Base-by-base conservation (phyloP, 345 rosid species). In the Chamaenerion angustifolium region DNA sequence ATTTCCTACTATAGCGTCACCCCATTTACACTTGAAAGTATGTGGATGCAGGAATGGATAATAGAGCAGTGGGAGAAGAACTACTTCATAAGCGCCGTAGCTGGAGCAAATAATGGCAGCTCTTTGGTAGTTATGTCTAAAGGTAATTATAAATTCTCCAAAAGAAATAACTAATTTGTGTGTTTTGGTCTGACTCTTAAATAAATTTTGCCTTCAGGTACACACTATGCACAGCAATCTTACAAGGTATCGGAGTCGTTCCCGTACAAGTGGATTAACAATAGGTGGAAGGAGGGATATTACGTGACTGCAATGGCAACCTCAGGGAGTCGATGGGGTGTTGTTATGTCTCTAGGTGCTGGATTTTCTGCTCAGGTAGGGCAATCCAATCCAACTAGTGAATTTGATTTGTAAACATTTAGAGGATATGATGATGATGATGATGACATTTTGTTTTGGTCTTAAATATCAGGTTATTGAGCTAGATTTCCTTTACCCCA, bases 391-490 rank as follows among this genome's bases (percentile, higher is more conserved):
- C n/a, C n/a, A n/a, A n/a, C n/a, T n/a, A n/a, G n/a, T n/a, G n/a
- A n/a, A n/a, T n/a, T n/a, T n/a, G n/a, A n/a, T n/a, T n/a, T n/a
- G n/a, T n/a, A n/a, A n/a, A n/a, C n/a, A n/a, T n/a, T n/a, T n/a
- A n/a, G n/a, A n/a, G n/a, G n/a, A n/a, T n/a, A n/a, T n/a, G n/a
- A n/a, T n/a, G n/a, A n/a, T n/a, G n/a, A n/a, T n/a, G n/a, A n/a
- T n/a, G n/a, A n/a, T n/a, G n/a, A n/a, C n/a, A n/a, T n/a, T n/a
- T n/a, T n/a, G n/a, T n/a, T n/a, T n/a, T n/a, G n/a, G n/a, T n/a
- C n/a, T n/a, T n/a, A n/a, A n/a, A n/a, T n/a, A n/a, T n/a, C n/a
- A 77, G 83, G 79, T 73, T 17, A 76, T 71, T 12, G 83, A 77
- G 51, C 71, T 77, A 41, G 83, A 77, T 68, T 74, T 77, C 59